These are phyloP conservation scores for Malassezia obtusa DNA, from an alignment of 1,284 basidiomycete species.

Conservation along the genomic window DNA sequence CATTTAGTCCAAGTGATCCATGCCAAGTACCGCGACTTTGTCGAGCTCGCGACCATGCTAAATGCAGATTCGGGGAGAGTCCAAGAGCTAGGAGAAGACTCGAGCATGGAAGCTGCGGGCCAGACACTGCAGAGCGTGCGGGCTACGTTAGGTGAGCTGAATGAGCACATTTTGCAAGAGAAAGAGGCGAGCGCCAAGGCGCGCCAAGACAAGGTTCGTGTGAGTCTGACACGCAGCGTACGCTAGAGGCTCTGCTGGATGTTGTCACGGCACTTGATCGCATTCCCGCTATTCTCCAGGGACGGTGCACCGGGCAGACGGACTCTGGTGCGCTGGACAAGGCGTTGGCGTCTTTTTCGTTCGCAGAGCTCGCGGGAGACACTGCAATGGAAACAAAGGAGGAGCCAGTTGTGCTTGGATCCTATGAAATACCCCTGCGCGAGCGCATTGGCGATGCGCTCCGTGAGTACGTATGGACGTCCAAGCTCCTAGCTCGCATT, in stretches of 20 bases:
- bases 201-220: background rate
- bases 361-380: background rate
- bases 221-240: background rate
- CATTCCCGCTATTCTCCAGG: background rate
- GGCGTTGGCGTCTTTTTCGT: background rate
- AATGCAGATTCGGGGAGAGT: background rate
- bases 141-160: background rate
- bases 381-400: background rate
- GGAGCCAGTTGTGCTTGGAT: background rate
- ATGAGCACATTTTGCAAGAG: background rate
- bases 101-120: background rate
- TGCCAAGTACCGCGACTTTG: conserved; percentile 94
- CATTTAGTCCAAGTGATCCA: conserved; percentile 91
- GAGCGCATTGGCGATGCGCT: background rate
- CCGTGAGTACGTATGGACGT: background rate
- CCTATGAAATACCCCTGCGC: background rate
- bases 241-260: background rate
- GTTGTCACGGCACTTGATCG: background rate
- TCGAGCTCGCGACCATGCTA: conserved; percentile 74
- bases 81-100: background rate
- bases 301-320: no score
- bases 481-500: background rate
- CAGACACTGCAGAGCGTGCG: background rate
- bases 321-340: background rate
- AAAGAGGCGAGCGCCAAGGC: background rate